phyloP scores from a whole-genome alignment of 2,329 filamentous ascomycete genomes.

The Colletotrichum sidae region DNA sequence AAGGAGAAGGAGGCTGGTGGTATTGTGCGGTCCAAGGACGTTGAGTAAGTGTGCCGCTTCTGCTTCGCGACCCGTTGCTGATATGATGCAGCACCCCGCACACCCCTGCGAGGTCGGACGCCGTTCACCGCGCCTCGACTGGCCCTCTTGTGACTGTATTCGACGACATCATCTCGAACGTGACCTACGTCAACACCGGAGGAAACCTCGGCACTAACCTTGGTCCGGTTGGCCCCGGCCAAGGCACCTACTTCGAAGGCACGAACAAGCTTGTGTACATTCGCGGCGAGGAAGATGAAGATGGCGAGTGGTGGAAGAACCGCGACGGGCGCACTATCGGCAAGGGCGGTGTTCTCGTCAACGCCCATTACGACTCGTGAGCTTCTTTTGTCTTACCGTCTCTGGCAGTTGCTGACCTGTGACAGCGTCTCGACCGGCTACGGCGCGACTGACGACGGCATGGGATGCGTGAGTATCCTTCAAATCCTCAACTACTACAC shows the following conservation, averaged over 20 bases:
- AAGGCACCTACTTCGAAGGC: constrained; percentile 86
- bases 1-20: constrained; percentile 51
- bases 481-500: constrained; percentile 92
- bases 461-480: constrained; percentile 87
- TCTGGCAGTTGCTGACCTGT: constrained; percentile 15
- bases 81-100: constrained; percentile 1
- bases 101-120: neutral
- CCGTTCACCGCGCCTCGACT: constrained; percentile 36
- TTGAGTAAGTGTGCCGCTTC: constrained; percentile 27
- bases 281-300: constrained; percentile 80
- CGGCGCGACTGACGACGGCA: constrained; percentile 93
- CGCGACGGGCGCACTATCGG: constrained; percentile 60
- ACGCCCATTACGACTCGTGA: constrained; percentile 88
- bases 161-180: constrained; percentile 82
- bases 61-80: neutral
- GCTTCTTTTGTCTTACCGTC: constrained; percentile 38
- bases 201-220: constrained; percentile 44
- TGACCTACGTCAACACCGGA: constrained; percentile 69
- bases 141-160: constrained; percentile 73
- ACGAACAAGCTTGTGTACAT: constrained; percentile 95
- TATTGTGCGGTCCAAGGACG: constrained; percentile 42
- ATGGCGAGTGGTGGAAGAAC: constrained; percentile 78
- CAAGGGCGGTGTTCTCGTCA: constrained; percentile 86
- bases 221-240: constrained; percentile 27
- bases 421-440: constrained; percentile 87